Conservation (phyloP, 495 filamentous ascomycete species). For the Xylaria bambusicola region DNA sequence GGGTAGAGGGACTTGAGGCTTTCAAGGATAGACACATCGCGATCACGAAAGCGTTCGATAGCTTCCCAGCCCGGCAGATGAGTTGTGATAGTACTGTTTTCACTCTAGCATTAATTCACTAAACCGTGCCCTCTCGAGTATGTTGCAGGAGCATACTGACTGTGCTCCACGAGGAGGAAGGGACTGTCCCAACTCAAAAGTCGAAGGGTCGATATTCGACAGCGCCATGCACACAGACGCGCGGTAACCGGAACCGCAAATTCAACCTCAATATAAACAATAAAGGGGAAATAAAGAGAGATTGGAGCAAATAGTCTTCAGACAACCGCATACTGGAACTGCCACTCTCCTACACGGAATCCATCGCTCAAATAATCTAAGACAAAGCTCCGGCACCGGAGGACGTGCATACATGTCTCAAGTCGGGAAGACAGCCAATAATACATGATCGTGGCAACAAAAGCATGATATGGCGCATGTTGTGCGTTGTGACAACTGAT, state of each 20-base stretch:
- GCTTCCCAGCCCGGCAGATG: constrained; percentile 39
- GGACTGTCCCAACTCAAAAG: constrained; percentile 33
- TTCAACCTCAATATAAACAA: too few species aligned
- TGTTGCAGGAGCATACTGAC: too few species aligned
- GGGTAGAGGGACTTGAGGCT: constrained; percentile 44
- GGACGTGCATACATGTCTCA: not conserved
- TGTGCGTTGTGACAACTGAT: not conserved
- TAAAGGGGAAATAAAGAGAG: too few species aligned
- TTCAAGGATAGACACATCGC: constrained; percentile 32
- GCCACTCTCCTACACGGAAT: too few species aligned
- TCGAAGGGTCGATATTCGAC: constrained; percentile 10
- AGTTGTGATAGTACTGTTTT: constrained; percentile 40
- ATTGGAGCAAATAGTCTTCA: too few species aligned
- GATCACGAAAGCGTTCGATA: constrained; percentile 30
- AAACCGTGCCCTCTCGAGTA: too few species aligned
- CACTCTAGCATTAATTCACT: too few species aligned
- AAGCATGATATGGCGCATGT: not conserved
- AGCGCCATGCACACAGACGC: too few species aligned
- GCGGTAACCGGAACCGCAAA: too few species aligned
- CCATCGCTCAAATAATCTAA: too few species aligned
- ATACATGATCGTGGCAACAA: not conserved
- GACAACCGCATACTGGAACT: too few species aligned
- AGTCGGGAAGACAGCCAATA: not conserved
- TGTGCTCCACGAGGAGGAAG: constrained; percentile 46
- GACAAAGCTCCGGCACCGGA: not conserved